Conservation (phyloP, 2,329 filamentous ascomycete genomes). For the Arthroderma sp. region DNA sequence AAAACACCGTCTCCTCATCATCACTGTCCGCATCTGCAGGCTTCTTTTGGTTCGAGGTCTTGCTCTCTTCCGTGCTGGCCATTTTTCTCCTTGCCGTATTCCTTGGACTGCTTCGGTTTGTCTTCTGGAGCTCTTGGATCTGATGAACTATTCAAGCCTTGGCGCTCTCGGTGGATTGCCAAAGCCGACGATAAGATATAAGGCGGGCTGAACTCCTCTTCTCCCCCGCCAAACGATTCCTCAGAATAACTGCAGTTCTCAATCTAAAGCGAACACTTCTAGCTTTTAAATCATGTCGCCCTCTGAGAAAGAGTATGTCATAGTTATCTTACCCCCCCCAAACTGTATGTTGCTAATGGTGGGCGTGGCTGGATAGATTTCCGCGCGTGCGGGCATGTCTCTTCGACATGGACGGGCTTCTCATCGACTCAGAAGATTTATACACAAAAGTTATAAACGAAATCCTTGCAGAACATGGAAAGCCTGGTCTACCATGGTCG, state of each 20-base stretch:
- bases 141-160: too few species aligned
- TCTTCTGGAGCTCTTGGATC: too few species aligned
- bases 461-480: conserved; percentile 61
- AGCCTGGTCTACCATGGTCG: conserved; percentile 70
- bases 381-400: conserved; percentile 78
- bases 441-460: conserved; percentile 77
- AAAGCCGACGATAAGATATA: too few species aligned
- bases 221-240: too few species aligned
- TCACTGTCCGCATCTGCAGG: conserved; percentile 20
- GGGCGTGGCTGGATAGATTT: conserved; percentile 38
- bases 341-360: too few species aligned
- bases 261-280: too few species aligned
- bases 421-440: conserved; percentile 83
- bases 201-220: too few species aligned
- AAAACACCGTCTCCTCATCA: conserved; percentile 25
- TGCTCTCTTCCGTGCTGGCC: too few species aligned
- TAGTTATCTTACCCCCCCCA: not conserved
- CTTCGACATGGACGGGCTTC: conserved; percentile 96
- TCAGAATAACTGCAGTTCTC: not conserved
- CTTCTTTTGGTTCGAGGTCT: not conserved
- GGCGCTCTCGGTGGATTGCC: too few species aligned
- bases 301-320: not conserved
- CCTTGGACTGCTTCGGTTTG: too few species aligned
- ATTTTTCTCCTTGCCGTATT: too few species aligned
- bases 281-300: too few species aligned